Percentiles rank a stretch among this genome's conserved stretches.
These are phyloP conservation scores for Gossypium laxum DNA, from an alignment of 441 rosid species.

Conservation along the genomic window DNA sequence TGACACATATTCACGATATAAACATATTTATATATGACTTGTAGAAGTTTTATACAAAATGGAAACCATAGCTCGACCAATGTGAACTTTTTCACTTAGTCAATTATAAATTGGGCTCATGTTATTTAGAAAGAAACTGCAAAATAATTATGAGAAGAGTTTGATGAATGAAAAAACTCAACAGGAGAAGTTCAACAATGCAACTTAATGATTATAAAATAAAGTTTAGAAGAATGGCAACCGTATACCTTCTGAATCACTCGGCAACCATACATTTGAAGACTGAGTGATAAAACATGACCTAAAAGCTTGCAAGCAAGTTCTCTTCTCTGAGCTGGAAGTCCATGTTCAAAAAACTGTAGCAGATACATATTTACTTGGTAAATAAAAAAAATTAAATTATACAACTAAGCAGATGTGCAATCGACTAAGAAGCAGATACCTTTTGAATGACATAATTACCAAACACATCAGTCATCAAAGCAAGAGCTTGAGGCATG, in stretches of 20 bases:
- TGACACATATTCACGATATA: not conserved
- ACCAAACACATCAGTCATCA: constrained; percentile 89
- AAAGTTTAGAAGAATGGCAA: too few species aligned
- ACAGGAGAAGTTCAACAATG: not conserved
- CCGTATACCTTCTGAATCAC: constrained; percentile 92
- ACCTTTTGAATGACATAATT: constrained; percentile 92
- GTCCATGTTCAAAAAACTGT: constrained; percentile 86
- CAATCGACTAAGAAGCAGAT: constrained; percentile 9
- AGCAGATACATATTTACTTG: not conserved
- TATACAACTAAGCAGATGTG: not conserved
- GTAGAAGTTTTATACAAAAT: not conserved
- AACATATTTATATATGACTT: not conserved
- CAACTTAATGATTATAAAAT: not conserved
- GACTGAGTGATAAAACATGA: constrained; percentile 58
- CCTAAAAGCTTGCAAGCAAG: constrained; percentile 52
- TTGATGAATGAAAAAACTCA: not conserved
- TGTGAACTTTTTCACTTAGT: not conserved
- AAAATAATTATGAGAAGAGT: not conserved
- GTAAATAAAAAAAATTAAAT: not conserved
- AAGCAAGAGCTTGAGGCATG: constrained; percentile 61
- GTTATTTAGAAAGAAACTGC: not conserved
- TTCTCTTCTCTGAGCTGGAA: constrained; percentile 59
- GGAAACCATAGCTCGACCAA: not conserved
- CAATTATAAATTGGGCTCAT: not conserved
- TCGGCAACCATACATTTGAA: constrained; percentile 88